Conservation (phyloP, 345 rosid species). For the Hibiscus tridactylites region DNA sequence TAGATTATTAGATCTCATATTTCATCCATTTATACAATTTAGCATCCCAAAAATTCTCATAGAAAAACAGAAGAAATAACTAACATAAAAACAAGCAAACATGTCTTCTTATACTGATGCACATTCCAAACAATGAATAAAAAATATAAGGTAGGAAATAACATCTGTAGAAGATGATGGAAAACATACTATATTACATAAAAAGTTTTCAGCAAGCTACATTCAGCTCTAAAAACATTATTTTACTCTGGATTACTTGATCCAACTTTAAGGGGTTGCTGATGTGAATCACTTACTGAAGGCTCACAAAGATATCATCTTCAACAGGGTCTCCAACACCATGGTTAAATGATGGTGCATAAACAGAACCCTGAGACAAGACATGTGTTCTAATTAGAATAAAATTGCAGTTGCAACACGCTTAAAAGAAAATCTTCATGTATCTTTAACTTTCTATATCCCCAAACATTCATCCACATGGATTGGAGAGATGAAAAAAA, state of each 20-base stretch:
- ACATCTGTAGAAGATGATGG: not conserved
- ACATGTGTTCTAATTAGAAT: slow-evolving; percentile 9
- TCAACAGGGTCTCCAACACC: slow-evolving; percentile 93
- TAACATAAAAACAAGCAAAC: not conserved
- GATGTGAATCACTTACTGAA: slow-evolving; percentile 54
- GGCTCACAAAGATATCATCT: slow-evolving; percentile 71
- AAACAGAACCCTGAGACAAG: slow-evolving; percentile 61
- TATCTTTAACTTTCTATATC: not conserved
- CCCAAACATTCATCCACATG: not conserved
- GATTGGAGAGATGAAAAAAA: not conserved
- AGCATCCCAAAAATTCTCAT: not conserved
- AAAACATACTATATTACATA: not conserved
- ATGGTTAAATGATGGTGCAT: slow-evolving; percentile 88
- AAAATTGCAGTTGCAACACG: not conserved
- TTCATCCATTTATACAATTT: not conserved
- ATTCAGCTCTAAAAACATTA: not conserved
- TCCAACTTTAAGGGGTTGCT: not conserved
- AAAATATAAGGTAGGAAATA: not conserved
- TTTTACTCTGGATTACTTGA: not conserved
- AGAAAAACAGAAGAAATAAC: not conserved
- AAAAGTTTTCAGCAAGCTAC: not conserved
- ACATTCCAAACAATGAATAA: not conserved
- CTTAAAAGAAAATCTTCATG: not conserved
- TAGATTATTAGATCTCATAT: not conserved
- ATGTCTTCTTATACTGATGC: not conserved